Conservation (phyloP, 2,329 filamentous ascomycete genomes). For the Claviceps capensis region DNA sequence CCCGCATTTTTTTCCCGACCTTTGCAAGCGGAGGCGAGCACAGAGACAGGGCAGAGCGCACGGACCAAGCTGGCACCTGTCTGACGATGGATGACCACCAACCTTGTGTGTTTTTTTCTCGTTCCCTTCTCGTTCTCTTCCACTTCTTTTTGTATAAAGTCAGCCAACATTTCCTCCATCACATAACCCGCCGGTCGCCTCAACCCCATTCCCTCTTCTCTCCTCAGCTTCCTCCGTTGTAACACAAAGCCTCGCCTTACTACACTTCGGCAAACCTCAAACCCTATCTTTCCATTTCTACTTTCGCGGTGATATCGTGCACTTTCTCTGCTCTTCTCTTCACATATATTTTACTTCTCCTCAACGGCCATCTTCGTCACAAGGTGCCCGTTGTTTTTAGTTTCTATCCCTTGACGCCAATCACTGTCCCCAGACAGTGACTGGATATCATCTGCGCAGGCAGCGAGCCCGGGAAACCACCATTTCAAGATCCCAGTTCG, state of each 20-base stretch:
- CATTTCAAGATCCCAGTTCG: background rate
- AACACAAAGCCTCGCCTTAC: background rate
- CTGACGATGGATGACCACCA: constrained; percentile 11
- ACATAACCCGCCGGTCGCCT: constrained; percentile 3
- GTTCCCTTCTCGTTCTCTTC: constrained; percentile 5
- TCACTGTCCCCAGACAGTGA: background rate
- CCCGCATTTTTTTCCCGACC: constrained; percentile 5
- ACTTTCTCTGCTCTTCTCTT: background rate
- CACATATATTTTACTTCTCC: background rate
- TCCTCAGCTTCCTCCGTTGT: constrained; percentile 5
- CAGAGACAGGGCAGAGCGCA: constrained; percentile 3
- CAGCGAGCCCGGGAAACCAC: background rate
- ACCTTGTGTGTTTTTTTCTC: constrained; percentile 5
- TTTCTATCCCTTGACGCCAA: background rate
- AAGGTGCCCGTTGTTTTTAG: constrained; percentile 6
- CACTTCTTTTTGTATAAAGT: constrained; percentile 2
- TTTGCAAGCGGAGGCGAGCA: background rate
- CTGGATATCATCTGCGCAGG: background rate
- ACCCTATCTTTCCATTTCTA: constrained; percentile 5
- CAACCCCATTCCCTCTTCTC: constrained; percentile 5
- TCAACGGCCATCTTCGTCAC: constrained; percentile 6
- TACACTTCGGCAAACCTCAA: too few species aligned
- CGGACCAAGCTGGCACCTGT: constrained; percentile 7
- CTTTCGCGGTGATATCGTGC: constrained; percentile 1
- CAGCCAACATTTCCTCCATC: constrained; percentile 3